Base-by-base conservation (phyloP, 805 yeast species). In the Monosporozyma unispora region DNA sequence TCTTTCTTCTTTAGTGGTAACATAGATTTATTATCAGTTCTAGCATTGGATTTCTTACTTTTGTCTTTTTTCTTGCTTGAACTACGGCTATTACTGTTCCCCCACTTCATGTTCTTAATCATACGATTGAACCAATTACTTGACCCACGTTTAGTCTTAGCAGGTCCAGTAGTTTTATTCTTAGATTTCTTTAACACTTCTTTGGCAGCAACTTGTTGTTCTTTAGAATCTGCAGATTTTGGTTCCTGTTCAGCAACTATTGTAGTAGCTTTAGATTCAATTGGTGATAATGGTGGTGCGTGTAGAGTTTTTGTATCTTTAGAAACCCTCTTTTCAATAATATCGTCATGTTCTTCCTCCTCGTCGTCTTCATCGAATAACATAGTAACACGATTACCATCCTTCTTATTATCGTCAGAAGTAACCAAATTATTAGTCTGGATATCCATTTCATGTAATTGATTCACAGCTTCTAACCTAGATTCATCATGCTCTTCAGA, bases 341-440 rank as follows among this genome's bases (percentile, higher is more conserved):
- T 14, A 31, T 14, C 12, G 10, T 10, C 16, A 6, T 39, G 28
- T 11, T 21, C 27, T 21, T 39, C 42, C 3, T 46, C 44, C 48
- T 51, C 54, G 46, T 55, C 58, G 9, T 59, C 57, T 23, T 54
- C 64, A 54, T 60, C 66, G 51, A 59, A 64, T 22, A 60, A 49
- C 61, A 63, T 56, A 6, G 66, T 59, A 3, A 61, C 63, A 51
- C 70, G 53, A 42, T 60, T 61, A 8, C 33, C 45, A 12, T 57
- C 46, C 10, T 43, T n/a, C 8, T 44, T 40, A n/a, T 37, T 19
- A 14, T 31, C 39, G 2, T 46, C 37, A 16, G 22, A 19, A 2
- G n/a, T 12, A 11, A 18, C 37, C 7, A 43, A 10, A 12, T 4
- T 28, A 3, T 27, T 11, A 16, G 12, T 19, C 11, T 6, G 16